phyloP scores from a whole-genome alignment of 495 filamentous ascomycete species.

The Hyaloscypha finlandica region DNA sequence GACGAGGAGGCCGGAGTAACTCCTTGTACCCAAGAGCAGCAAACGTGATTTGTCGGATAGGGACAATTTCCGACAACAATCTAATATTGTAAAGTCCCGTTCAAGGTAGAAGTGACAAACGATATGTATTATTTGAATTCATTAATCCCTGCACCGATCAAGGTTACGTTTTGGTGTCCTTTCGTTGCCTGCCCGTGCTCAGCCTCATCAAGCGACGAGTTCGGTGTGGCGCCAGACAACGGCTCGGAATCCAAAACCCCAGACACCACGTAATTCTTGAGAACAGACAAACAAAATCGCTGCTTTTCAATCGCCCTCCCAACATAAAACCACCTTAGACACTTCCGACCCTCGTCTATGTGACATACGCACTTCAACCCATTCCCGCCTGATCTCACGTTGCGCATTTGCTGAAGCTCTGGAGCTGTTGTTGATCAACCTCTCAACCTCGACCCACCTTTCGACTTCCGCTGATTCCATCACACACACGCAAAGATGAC shows the following conservation, averaged over 20 bases:
- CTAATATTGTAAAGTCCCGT: background rate
- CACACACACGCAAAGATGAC: slow-evolving; percentile 30
- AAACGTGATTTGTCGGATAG: too few relatives aligned
- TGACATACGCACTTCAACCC: slow-evolving; percentile 1
- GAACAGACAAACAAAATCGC: slow-evolving; percentile 7
- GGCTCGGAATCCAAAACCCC: slow-evolving; percentile 1
- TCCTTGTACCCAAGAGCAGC: too few relatives aligned
- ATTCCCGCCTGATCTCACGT: background rate
- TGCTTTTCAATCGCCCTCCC: slow-evolving; percentile 4
- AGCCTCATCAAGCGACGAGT: slow-evolving; percentile 11
- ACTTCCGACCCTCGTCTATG: slow-evolving; percentile 1
- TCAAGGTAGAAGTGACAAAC: background rate
- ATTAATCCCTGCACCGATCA: background rate
- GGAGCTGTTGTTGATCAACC: slow-evolving; percentile 5
- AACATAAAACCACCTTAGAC: slow-evolving; percentile 12
- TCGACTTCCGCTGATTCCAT: slow-evolving; percentile 16
- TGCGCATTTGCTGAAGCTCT: background rate
- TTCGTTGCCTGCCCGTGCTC: slow-evolving; percentile 9
- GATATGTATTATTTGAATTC: background rate
- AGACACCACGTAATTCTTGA: slow-evolving; percentile 14
- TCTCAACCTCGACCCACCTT: slow-evolving; percentile 10
- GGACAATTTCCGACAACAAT: too few relatives aligned
- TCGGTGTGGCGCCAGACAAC: background rate
- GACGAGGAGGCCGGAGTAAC: too few relatives aligned
- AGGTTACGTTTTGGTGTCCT: background rate